These are phyloP conservation scores for Alternaria metachromatica DNA, from an alignment of 2,329 filamentous ascomycete species.

Conservation along the genomic window DNA sequence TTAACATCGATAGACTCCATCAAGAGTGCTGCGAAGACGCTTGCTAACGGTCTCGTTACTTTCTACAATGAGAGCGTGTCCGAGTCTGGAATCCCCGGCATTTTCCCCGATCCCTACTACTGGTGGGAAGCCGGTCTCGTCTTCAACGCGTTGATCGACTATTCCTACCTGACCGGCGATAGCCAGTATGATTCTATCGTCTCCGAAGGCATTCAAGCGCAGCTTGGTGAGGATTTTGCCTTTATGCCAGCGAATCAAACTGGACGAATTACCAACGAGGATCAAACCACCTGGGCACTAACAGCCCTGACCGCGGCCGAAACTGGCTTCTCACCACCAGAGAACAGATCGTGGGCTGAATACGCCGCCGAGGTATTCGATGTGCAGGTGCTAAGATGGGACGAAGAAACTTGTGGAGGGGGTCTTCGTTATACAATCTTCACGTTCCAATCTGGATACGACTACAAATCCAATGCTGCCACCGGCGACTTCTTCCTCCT, in stretches of 20 bases:
- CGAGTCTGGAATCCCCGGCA: slow-evolving; percentile 14
- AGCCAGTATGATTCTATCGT: slow-evolving; percentile 48
- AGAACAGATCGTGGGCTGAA: slow-evolving; percentile 60
- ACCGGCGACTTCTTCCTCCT: slow-evolving; percentile 83
- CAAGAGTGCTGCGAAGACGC: slow-evolving; percentile 25
- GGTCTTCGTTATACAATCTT: slow-evolving; percentile 78
- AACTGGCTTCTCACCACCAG: slow-evolving; percentile 63
- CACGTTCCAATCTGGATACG: slow-evolving; percentile 73
- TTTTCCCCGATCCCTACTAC: slow-evolving; percentile 30
- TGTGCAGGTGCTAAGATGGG: slow-evolving; percentile 71
- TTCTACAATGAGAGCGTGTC: slow-evolving; percentile 25
- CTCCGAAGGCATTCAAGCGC: slow-evolving; percentile 48
- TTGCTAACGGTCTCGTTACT: slow-evolving; percentile 29
- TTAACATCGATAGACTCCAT: slow-evolving; percentile 30
- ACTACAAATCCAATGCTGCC: slow-evolving; percentile 78
- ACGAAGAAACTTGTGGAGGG: slow-evolving; percentile 66
- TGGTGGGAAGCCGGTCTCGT: slow-evolving; percentile 33
- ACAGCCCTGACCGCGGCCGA: slow-evolving; percentile 71
- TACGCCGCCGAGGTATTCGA: slow-evolving; percentile 76
- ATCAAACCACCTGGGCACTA: slow-evolving; percentile 74
- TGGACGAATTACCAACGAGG: slow-evolving; percentile 67
- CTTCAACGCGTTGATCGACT: slow-evolving; percentile 41
- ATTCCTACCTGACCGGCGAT: slow-evolving; percentile 54
- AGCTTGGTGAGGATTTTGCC: slow-evolving; percentile 46
- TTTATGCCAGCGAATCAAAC: slow-evolving; percentile 51